These are phyloP conservation scores for Rhazya stricta DNA, from an alignment of 257 asterid genomes.

Conservation along the genomic window DNA sequence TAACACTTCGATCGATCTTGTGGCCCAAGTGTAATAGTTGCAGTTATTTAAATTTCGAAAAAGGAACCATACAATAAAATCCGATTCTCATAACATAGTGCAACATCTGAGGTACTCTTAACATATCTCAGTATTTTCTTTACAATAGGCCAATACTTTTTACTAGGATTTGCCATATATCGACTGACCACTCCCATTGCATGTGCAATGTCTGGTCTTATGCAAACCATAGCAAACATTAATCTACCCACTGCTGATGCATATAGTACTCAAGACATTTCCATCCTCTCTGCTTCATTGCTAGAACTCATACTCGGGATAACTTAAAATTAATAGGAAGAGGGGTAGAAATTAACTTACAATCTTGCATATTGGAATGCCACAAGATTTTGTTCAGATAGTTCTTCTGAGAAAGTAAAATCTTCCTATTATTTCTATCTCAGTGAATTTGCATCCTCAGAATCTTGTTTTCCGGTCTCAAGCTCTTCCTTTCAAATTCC, in stretches of 20 bases:
- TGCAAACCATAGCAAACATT: too few relatives aligned
- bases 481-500: slow-evolving; percentile 3
- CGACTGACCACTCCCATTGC: too few relatives aligned
- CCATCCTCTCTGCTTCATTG: slow-evolving; percentile 6
- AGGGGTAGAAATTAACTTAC: slow-evolving; percentile 3
- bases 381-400: slow-evolving; percentile 9
- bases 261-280: slow-evolving; percentile 13
- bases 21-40: too few relatives aligned
- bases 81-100: background rate
- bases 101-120: slow-evolving; percentile 6
- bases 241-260: slow-evolving; percentile 12
- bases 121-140: slow-evolving; percentile 1
- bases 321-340: slow-evolving; percentile 9
- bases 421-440: slow-evolving; percentile 1
- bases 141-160: slow-evolving; percentile 2
- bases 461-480: slow-evolving; percentile 6
- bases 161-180: slow-evolving; percentile 7
- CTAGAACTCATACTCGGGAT: slow-evolving; percentile 14
- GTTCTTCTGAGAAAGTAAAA: slow-evolving; percentile 4
- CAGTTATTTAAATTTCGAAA: too few relatives aligned
- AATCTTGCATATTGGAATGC: slow-evolving; percentile 5
- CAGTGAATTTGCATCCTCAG: background rate
- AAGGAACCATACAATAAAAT: background rate
- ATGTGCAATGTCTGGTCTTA: too few relatives aligned
- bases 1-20: too few relatives aligned